Percentiles rank a stretch among this genome's conserved stretches.
Evolutionary conservation across 768 basidiomycete genomes (phyloP).

Genomic region (Boletellus emodensis): DNA sequence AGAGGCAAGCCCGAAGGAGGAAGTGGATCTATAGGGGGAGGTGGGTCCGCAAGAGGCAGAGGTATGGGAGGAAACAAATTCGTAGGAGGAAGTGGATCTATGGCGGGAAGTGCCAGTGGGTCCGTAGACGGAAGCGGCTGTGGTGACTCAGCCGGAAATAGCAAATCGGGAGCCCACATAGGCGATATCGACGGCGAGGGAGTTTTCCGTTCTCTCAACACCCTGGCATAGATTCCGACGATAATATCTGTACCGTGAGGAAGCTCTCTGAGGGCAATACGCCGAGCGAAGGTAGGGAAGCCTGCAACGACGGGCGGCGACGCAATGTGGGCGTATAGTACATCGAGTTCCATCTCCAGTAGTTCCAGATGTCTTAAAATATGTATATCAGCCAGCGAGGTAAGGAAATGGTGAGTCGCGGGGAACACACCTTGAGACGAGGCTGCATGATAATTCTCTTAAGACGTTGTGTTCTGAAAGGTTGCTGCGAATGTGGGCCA

Average conservation of each 20-base stretch:
- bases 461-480: constrained; percentile 24
- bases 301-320: constrained; percentile 11
- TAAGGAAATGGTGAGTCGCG: not conserved
- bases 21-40: too few species aligned
- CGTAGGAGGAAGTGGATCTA: too few species aligned
- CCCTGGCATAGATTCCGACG: constrained; percentile 16
- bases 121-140: too few species aligned
- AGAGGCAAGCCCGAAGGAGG: too few species aligned
- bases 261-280: constrained; percentile 15
- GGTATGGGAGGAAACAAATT: too few species aligned
- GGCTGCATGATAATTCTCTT: constrained; percentile 18
- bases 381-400: not conserved
- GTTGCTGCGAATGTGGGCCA: constrained; percentile 13
- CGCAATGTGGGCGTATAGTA: constrained; percentile 15
- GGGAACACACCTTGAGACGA: constrained; percentile 16
- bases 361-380: constrained; percentile 13
- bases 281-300: constrained; percentile 10
- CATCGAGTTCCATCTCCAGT: constrained; percentile 23
- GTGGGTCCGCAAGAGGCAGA: too few species aligned
- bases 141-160: too few species aligned
- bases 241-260: constrained; percentile 23
- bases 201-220: constrained; percentile 8
- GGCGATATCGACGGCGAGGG: not conserved
- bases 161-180: too few species aligned
- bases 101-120: too few species aligned